A percentile compares a stretch with the other conserved stretches of the same genome.
Evolutionary conservation across 106 monocot genomes (phyloP).

Genomic region (Apostasia ramifera): DNA sequence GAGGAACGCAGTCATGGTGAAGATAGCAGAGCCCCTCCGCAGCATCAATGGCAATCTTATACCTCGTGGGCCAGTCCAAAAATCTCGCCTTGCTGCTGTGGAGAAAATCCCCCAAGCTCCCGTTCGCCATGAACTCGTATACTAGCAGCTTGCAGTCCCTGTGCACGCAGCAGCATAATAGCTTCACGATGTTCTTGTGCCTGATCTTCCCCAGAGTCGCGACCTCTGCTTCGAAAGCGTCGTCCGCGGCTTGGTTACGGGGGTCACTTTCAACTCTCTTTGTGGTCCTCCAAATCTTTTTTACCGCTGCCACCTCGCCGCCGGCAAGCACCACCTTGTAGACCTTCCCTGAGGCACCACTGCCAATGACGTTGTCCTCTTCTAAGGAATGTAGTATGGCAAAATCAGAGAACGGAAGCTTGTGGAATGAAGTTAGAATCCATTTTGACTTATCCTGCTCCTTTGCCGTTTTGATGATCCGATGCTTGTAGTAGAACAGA

Average conservation of each 20-base stretch:
- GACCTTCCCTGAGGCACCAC: conserved; percentile 53
- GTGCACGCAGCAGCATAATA: conserved; percentile 77
- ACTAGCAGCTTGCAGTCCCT: conserved; percentile 65
- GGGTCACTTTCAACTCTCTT: conserved; percentile 1
- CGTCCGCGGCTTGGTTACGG: neutral
- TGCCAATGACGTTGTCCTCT: conserved; percentile 57
- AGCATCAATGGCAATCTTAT: conserved; percentile 51
- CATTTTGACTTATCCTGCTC: conserved; percentile 38
- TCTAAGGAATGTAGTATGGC: conserved; percentile 50
- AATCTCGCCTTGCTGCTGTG: conserved; percentile 43
- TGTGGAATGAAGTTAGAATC: conserved; percentile 58
- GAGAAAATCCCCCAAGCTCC: conserved; percentile 70
- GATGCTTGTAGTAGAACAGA: conserved; percentile 52
- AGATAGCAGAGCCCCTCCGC: conserved; percentile 59
- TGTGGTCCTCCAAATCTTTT: conserved; percentile 25
- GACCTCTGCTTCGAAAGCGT: conserved; percentile 70
- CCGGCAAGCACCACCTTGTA: conserved; percentile 46
- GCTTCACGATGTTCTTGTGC: conserved; percentile 83
- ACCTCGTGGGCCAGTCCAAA: conserved; percentile 49
- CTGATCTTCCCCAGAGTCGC: conserved; percentile 71
- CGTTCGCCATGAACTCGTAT: conserved; percentile 89
- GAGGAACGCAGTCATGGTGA: conserved; percentile 56
- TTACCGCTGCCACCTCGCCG: conserved; percentile 42
- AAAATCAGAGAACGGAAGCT: conserved; percentile 52
- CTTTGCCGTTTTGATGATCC: conserved; percentile 27